phyloP scores from a whole-genome alignment of 352 stramenopile genomes.

The Phytophthora podocarpi region DNA sequence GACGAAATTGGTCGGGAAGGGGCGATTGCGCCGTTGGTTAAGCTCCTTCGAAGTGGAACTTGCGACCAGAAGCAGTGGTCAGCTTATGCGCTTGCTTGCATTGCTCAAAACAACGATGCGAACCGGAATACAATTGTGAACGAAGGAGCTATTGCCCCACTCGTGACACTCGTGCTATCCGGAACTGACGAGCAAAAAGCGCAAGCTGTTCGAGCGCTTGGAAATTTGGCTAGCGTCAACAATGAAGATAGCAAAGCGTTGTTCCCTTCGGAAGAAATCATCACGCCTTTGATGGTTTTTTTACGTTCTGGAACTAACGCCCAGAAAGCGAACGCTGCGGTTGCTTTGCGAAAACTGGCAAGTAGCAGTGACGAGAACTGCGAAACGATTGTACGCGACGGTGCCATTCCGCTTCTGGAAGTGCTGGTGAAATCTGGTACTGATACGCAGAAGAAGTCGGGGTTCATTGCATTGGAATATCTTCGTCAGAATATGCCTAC shows the following conservation, averaged over 20 bases:
- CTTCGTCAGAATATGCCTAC: too few relatives aligned
- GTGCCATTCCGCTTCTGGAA: constrained; percentile 14
- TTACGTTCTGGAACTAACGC: constrained; percentile 3
- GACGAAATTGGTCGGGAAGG: constrained; percentile 24
- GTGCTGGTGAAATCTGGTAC: not conserved
- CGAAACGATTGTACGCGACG: constrained; percentile 5
- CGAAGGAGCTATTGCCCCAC: constrained; percentile 2
- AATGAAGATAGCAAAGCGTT: too few relatives aligned
- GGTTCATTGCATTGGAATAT: too few relatives aligned
- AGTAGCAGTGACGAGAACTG: constrained; percentile 8
- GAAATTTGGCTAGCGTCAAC: too few relatives aligned
- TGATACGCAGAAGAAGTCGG: too few relatives aligned
- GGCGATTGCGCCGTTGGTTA: constrained; percentile 18
- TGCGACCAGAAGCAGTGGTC: constrained; percentile 14
- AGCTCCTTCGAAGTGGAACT: not conserved
- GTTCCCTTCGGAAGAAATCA: not conserved
- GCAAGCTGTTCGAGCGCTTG: not conserved
- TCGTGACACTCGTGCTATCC: not conserved
- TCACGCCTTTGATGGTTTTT: constrained; percentile 5
- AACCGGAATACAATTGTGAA: not conserved
- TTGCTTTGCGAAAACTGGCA: constrained; percentile 10
- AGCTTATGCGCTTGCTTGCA: constrained; percentile 1
- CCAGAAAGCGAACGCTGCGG: constrained; percentile 12
- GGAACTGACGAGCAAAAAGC: constrained; percentile 3
- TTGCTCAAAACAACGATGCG: constrained; percentile 2